These are phyloP conservation scores for Fusarium devonianum DNA, from an alignment of 2,329 filamentous ascomycete genomes.

Conservation along the genomic window DNA sequence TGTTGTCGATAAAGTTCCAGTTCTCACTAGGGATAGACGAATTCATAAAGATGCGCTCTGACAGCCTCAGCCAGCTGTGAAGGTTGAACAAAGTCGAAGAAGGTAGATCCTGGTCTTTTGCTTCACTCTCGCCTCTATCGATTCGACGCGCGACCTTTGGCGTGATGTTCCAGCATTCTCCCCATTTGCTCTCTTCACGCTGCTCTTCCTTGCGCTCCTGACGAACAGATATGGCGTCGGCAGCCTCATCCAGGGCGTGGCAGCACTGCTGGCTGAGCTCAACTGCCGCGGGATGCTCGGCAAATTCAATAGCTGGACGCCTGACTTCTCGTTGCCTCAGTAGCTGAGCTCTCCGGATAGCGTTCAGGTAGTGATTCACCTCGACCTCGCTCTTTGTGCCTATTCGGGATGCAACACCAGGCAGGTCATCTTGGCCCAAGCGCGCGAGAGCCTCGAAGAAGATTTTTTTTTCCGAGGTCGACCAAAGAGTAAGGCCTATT, in stretches of 20 bases:
- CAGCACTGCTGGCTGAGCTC: conserved; percentile 75
- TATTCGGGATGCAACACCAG: conserved; percentile 68
- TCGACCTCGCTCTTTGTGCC: conserved; percentile 77
- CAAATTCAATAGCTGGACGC: conserved; percentile 49
- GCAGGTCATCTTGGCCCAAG: conserved; percentile 68
- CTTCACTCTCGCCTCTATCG: conserved; percentile 34
- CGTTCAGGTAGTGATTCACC: conserved; percentile 71
- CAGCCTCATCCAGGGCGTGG: conserved; percentile 70
- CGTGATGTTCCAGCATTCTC: conserved; percentile 71
- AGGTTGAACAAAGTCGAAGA: conserved; percentile 66
- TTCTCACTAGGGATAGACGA: conserved; percentile 66
- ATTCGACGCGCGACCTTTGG: conserved; percentile 45
- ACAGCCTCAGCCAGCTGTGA: conserved; percentile 68
- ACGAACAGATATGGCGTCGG: conserved; percentile 68
- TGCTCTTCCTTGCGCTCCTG: conserved; percentile 70
- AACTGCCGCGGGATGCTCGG: conserved; percentile 73
- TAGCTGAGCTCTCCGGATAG: conserved; percentile 63
- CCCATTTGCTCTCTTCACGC: conserved; percentile 67
- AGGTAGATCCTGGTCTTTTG: conserved; percentile 46
- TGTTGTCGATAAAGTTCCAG: conserved; percentile 69
- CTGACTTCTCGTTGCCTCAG: conserved; percentile 48
- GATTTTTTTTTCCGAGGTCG: conserved; percentile 69
- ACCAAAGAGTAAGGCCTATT: conserved; percentile 76
- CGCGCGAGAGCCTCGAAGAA: conserved; percentile 73
- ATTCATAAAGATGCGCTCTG: conserved; percentile 79